These are phyloP conservation scores for Cylindrotheca closterium DNA, from an alignment of 108 stramenopile species.

Conservation along the genomic window DNA sequence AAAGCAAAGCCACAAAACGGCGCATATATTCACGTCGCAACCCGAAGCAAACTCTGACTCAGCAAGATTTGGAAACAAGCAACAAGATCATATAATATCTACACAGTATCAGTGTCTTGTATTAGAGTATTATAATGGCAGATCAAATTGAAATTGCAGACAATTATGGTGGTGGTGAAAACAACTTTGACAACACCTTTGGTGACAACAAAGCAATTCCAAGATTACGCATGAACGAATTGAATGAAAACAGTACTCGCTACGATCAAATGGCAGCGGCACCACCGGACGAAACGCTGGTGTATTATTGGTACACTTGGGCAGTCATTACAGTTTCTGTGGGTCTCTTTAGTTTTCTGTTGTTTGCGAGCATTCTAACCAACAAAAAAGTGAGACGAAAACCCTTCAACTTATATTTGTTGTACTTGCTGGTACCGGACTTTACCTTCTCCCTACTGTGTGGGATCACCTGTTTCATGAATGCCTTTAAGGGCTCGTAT, in stretches of 20 bases:
- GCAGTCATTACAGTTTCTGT: not conserved
- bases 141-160: too few species aligned
- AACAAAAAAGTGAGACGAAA: constrained; percentile 9
- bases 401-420: constrained; percentile 25
- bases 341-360: not conserved
- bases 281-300: constrained; percentile 11
- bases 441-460: constrained; percentile 16
- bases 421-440: constrained; percentile 22
- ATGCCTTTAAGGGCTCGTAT: not conserved
- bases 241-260: not conserved
- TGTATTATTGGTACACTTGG: constrained; percentile 12
- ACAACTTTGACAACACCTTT: too few species aligned
- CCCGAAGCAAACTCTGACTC: too few species aligned
- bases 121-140: too few species aligned
- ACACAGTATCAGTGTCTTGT: too few species aligned
- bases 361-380: constrained; percentile 14
- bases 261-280: constrained; percentile 16
- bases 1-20: too few species aligned
- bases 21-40: too few species aligned
- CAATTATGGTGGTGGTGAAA: too few species aligned
- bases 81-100: too few species aligned
- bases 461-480: constrained; percentile 15
- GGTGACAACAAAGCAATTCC: too few species aligned
- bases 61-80: too few species aligned
- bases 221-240: too few species aligned